These are phyloP conservation scores for Maudiozyma saulgeensis DNA, from an alignment of 805 yeast genomes.

Conservation along the genomic window DNA sequence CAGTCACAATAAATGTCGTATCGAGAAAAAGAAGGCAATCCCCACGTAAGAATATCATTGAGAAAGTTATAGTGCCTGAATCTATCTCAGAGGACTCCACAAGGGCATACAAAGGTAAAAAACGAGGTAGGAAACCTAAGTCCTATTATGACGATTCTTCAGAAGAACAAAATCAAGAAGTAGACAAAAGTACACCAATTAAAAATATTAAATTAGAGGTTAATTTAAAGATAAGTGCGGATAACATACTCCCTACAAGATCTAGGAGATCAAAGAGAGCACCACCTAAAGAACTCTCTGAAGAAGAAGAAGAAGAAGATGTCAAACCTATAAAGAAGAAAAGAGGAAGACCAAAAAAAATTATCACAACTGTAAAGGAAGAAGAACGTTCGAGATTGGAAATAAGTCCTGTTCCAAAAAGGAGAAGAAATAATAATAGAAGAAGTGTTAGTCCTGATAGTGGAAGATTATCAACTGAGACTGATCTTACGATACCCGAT, in stretches of 20 bases:
- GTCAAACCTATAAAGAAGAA: background rate
- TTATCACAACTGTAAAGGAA: background rate
- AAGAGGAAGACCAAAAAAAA: background rate
- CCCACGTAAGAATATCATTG: background rate
- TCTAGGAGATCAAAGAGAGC: background rate
- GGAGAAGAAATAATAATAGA: background rate
- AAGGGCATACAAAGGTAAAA: too few species aligned
- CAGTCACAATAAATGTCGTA: background rate
- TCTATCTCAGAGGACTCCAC: background rate
- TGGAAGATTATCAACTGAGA: background rate
- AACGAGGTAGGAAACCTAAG: background rate
- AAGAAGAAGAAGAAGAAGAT: background rate
- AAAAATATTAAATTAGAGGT: background rate
- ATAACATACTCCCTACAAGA: constrained; percentile 5
- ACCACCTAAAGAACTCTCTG: background rate
- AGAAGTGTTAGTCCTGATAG: background rate
- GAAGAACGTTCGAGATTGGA: background rate
- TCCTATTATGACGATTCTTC: background rate
- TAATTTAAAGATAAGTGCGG: background rate
- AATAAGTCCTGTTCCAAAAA: background rate
- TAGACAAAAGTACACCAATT: background rate
- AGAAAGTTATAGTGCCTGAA: background rate
- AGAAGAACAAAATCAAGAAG: background rate
- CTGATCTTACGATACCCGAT: background rate
- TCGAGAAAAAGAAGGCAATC: background rate